Evolutionary conservation across 1,139 yeast species (phyloP).

Genomic region (Blastobotrys buckinghamii): DNA sequence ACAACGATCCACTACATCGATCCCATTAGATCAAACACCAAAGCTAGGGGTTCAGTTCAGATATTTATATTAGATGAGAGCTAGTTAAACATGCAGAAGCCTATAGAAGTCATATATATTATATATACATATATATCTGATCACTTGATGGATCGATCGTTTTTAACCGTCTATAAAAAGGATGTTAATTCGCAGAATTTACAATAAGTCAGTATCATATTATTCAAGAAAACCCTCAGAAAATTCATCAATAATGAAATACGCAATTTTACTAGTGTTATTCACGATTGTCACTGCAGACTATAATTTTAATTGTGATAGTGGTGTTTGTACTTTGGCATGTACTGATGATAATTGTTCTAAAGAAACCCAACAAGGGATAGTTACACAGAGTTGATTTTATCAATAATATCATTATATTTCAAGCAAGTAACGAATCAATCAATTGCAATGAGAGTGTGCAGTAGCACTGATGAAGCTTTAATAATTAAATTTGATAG

Average conservation of each 20-base stretch:
- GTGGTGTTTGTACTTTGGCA: slow-evolving; percentile 1
- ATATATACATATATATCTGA: too few species aligned
- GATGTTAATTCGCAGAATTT: background rate
- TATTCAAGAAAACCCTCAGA: background rate
- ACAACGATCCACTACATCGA: too few species aligned
- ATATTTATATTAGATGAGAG: too few species aligned
- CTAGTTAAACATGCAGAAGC: too few species aligned
- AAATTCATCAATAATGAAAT: background rate
- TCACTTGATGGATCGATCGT: too few species aligned
- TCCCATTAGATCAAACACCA: too few species aligned
- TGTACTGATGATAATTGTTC: background rate
- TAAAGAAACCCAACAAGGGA: background rate
- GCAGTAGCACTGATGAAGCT: too few species aligned
- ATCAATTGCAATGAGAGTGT: too few species aligned
- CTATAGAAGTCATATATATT: too few species aligned
- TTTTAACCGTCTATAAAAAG: background rate
- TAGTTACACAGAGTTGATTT: background rate
- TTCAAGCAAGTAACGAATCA: too few species aligned
- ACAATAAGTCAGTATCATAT: background rate
- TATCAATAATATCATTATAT: background rate
- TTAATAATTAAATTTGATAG: too few species aligned
- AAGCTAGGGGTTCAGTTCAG: too few species aligned
- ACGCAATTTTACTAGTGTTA: background rate
- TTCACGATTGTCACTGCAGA: background rate
- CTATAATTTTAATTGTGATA: background rate